A percentile compares a stretch with the other conserved stretches of the same genome.
Conservation (phyloP, 2,329 filamentous ascomycete species). For the Fusarium nisikadoi region DNA sequence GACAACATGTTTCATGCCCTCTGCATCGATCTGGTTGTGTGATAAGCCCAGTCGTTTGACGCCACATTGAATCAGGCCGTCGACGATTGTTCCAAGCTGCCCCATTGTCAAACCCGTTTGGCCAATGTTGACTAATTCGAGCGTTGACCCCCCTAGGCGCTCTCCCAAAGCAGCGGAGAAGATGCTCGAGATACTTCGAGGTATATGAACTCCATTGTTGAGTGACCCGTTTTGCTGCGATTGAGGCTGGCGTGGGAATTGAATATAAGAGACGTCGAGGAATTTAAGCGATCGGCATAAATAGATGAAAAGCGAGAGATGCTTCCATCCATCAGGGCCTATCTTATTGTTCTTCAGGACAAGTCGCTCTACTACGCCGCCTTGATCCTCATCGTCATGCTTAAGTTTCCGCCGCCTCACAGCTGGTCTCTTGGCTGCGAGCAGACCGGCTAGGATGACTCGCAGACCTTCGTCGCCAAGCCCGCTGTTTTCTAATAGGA, state of each 20-base stretch:
- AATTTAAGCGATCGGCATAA: constrained; percentile 87
- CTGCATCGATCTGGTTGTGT: constrained; percentile 79
- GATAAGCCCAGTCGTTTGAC: constrained; percentile 84
- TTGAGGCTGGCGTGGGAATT: constrained; percentile 69
- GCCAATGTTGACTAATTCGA: constrained; percentile 86
- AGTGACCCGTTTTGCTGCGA: constrained; percentile 45
- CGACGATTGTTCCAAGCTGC: constrained; percentile 80
- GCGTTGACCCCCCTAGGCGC: constrained; percentile 76
- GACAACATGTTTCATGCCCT: constrained; percentile 79
- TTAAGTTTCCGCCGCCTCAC: constrained; percentile 61
- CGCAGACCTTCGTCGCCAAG: constrained; percentile 88
- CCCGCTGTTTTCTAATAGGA: constrained; percentile 88
- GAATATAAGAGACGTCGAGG: constrained; percentile 86
- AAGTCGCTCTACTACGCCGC: constrained; percentile 85
- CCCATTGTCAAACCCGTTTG: constrained; percentile 78
- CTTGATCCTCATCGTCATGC: constrained; percentile 59
- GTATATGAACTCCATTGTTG: constrained; percentile 50
- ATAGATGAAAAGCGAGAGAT: constrained; percentile 89
- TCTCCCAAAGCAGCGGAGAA: constrained; percentile 81
- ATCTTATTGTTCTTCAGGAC: constrained; percentile 94
- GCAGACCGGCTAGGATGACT: constrained; percentile 84
- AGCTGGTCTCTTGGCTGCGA: constrained; percentile 79
- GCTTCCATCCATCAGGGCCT: constrained; percentile 87
- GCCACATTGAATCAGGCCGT: constrained; percentile 82
- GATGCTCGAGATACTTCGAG: constrained; percentile 62